phyloP scores from a whole-genome alignment of 345 rosid species.

The Linum lewisii region DNA sequence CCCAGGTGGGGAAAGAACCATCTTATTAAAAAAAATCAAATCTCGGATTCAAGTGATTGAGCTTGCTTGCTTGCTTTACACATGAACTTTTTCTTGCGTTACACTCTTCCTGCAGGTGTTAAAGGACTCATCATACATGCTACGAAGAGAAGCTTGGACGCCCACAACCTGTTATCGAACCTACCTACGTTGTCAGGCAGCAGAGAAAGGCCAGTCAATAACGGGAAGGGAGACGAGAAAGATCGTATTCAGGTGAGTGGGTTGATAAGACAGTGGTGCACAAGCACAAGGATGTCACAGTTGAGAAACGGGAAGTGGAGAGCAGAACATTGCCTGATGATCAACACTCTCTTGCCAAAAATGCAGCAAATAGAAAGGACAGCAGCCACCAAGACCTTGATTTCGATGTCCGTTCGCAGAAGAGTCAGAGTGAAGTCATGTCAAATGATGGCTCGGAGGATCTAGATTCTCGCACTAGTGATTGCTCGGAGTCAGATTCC shows the following conservation, averaged over 20 bases:
- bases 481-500: constrained; percentile 58
- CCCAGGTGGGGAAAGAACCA: constrained; percentile 9
- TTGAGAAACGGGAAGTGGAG: constrained; percentile 29
- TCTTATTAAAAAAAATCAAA: not conserved
- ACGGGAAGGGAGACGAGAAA: constrained; percentile 21
- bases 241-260: constrained; percentile 19
- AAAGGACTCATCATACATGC: constrained; percentile 1
- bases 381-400: constrained; percentile 25
- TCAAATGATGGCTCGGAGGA: constrained; percentile 24
- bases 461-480: constrained; percentile 23
- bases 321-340: constrained; percentile 30
- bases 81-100: too few species aligned
- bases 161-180: constrained; percentile 8
- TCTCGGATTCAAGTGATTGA: too few species aligned
- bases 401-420: constrained; percentile 23
- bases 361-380: constrained; percentile 29
- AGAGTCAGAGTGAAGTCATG: constrained; percentile 21
- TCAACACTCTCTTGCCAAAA: constrained; percentile 11
- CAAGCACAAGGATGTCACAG: too few species aligned
- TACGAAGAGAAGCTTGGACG: constrained; percentile 23
- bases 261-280: constrained; percentile 24
- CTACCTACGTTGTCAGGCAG: constrained; percentile 15
- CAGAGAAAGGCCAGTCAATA: constrained; percentile 2
- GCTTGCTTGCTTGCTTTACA: not conserved
- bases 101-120: constrained; percentile 12